A percentile compares a stretch with the other conserved stretches of the same genome.
phyloP scores from a whole-genome alignment of 331 rosid genomes.

The Spiraea crenata region DNA sequence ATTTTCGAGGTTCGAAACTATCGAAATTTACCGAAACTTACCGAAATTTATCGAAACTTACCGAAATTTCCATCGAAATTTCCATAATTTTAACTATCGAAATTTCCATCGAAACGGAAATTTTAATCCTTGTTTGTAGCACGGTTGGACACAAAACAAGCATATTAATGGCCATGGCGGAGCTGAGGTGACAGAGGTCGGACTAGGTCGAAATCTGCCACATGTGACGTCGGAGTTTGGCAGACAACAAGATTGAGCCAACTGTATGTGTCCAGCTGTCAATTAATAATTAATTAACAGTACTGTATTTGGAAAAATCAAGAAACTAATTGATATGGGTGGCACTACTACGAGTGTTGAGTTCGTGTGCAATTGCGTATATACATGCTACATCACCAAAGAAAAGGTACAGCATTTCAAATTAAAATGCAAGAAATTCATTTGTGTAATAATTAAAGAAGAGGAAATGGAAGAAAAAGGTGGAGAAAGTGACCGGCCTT shows the following conservation, averaged over 20 bases:
- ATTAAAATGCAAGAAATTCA: background rate
- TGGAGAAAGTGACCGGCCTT: conserved; percentile 23
- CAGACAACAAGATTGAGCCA: background rate
- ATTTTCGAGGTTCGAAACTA: too few relatives aligned
- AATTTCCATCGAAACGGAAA: too few relatives aligned
- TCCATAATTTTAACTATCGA: too few relatives aligned
- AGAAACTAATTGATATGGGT: background rate
- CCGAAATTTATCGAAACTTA: too few relatives aligned
- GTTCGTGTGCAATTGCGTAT: background rate
- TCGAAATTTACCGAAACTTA: too few relatives aligned
- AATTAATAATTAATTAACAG: background rate
- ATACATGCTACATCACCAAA: background rate
- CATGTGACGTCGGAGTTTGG: background rate
- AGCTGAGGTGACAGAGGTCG: background rate
- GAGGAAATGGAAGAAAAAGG: conserved; percentile 24
- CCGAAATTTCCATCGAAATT: too few relatives aligned
- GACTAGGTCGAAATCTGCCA: background rate
- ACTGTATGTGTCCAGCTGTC: background rate
- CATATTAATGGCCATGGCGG: background rate
- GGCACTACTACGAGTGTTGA: background rate
- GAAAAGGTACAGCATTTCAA: background rate
- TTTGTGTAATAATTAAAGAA: background rate
- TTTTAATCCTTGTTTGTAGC: too few relatives aligned
- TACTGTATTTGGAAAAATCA: too few relatives aligned
- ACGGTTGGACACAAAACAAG: too few relatives aligned